A percentile compares a stretch with the other conserved stretches of the same genome.
phyloP scores from a whole-genome alignment of 257 asterid genomes.

The Solanum bukasovii region DNA sequence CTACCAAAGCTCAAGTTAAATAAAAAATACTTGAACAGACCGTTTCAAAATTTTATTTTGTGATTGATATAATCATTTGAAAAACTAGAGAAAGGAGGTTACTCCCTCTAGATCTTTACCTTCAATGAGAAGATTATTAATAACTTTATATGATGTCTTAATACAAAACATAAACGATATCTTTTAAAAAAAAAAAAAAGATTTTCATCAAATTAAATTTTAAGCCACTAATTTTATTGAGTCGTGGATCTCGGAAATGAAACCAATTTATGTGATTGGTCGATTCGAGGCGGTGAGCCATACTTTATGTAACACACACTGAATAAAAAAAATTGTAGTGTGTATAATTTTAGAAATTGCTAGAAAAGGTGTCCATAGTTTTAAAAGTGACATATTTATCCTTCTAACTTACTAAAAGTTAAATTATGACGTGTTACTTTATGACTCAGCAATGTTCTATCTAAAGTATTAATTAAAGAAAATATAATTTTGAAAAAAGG shows the following conservation, averaged over 20 bases:
- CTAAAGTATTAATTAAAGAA: background rate
- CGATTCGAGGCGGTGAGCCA: background rate
- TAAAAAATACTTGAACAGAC: no score
- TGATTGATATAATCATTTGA: no score
- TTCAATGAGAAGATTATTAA: no score
- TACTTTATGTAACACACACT: background rate
- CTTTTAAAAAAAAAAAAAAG: no score
- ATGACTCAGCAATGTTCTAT: background rate
- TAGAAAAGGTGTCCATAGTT: background rate
- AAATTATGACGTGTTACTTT: background rate
- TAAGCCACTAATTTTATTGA: no score
- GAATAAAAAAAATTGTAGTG: background rate
- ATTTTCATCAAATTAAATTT: no score
- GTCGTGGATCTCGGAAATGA: background rate
- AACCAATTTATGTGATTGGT: background rate
- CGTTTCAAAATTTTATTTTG: no score
- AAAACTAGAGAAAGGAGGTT: no score
- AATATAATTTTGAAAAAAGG: background rate
- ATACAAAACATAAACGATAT: no score
- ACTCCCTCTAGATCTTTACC: no score
- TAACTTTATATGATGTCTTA: no score
- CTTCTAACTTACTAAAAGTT: background rate
- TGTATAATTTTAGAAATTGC: background rate
- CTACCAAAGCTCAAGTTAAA: no score
- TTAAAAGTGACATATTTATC: background rate